Base-by-base conservation (phyloP, 495 filamentous ascomycete species). In the Cercophora newfieldiana region DNA sequence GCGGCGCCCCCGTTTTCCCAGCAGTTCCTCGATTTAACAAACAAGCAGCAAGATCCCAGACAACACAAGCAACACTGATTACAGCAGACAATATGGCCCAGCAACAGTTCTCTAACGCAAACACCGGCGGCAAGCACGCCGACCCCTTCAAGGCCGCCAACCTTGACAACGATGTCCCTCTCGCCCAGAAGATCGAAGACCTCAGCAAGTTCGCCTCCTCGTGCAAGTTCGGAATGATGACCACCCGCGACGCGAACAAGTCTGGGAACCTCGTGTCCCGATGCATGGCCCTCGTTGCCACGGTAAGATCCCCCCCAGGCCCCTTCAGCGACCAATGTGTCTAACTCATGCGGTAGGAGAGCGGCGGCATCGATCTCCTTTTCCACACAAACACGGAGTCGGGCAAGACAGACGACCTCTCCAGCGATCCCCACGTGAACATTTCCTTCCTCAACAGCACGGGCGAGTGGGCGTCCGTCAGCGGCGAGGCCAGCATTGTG, bases 381-480 rank as follows among this genome's bases (percentile, higher is more conserved):
- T 97, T 98, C 86, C 89, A 95, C 81, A 92, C 93, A 69, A 97
- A 97, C 82, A 92, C 92, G 65, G 91, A 95, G 75, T 93, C 91
- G 37, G 90, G 91, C 77, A 97, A 98, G 81, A 94, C 92, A 14
- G 84, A 91, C 78, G 93, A 97, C 73, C 84, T 98, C 18, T 78
- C 83, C 54, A 78, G 79, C 19, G 90, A 97, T 80, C 83, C 87
- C 0, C 87, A 93, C 75, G 85, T 90, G 75, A 97, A 97, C 81
- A 85, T 97, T 74, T 87, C 88, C 58, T 98, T 98, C 86, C 81
- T 93, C 67, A 90, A 92, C 77, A 78, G 75, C 66, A 86, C 83
- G 47, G 92, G 92, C 65, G 85, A 87, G 72, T 82, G 83, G 82
- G 94, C 94, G 12, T 94, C 91, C 8, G 82, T 97, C 71, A 89